phyloP scores from a whole-genome alignment of 805 yeast species.

The Candida insectorum region DNA sequence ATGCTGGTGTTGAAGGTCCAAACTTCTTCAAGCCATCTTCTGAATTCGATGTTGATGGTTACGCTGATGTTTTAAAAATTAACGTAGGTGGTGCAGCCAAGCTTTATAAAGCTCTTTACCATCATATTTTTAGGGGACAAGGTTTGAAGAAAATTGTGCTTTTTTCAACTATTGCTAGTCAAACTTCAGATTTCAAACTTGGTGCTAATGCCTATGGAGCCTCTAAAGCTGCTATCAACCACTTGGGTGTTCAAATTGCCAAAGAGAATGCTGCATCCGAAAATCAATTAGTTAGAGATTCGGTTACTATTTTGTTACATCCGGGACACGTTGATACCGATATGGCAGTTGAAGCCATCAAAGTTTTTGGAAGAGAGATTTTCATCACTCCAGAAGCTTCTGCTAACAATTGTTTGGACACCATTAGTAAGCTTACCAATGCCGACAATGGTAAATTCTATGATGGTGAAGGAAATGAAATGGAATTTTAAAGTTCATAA shows the following conservation, averaged over 20 bases:
- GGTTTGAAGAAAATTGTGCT: slow-evolving; percentile 18
- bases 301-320: slow-evolving; percentile 20
- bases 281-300: slow-evolving; percentile 17
- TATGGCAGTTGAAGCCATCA: slow-evolving; percentile 17
- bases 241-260: slow-evolving; percentile 21
- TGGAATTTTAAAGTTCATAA: too few relatives aligned
- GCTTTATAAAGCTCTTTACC: slow-evolving; percentile 8
- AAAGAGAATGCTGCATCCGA: slow-evolving; percentile 13
- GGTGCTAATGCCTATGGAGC: slow-evolving; percentile 23
- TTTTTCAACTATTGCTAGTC: slow-evolving; percentile 18
- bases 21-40: not conserved
- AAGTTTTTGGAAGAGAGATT: not conserved
- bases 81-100: slow-evolving; percentile 12
- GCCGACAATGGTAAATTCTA: slow-evolving; percentile 2
- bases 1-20: slow-evolving; percentile 23
- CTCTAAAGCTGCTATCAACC: slow-evolving; percentile 37
- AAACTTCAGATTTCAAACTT: slow-evolving; percentile 1
- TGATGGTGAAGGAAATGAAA: slow-evolving; percentile 3
- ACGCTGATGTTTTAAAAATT: slow-evolving; percentile 1
- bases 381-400: slow-evolving; percentile 2
- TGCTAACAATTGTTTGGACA: slow-evolving; percentile 1
- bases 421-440: not conserved
- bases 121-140: slow-evolving; percentile 8
- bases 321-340: slow-evolving; percentile 37
- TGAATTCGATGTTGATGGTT: slow-evolving; percentile 6